Evolutionary conservation across 1,284 basidiomycete genomes (phyloP).

Genomic region (Pisolithus thermaeus): DNA sequence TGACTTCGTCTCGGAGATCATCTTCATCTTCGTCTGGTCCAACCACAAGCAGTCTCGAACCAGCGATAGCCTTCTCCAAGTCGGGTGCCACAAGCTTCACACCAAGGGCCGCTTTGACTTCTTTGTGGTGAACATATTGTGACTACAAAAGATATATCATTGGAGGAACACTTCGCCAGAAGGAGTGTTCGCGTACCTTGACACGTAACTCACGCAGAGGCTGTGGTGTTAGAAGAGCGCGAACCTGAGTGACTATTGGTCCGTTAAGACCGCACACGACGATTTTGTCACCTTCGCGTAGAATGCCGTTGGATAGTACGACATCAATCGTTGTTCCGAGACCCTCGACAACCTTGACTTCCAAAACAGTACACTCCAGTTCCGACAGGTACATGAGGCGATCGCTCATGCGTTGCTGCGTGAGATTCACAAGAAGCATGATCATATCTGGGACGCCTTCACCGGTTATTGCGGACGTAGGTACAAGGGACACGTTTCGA

Average conservation of each 20-base stretch:
- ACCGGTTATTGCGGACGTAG: constrained; percentile 96
- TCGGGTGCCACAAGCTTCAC: constrained; percentile 96
- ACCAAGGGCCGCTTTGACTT: constrained; percentile 96
- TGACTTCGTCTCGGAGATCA: constrained; percentile 90
- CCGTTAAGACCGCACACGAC: constrained; percentile 98
- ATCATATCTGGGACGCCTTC: constrained; percentile 99
- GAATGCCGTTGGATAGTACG: constrained; percentile 91
- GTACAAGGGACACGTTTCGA: constrained; percentile 92
- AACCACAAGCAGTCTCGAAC: constrained; percentile 88
- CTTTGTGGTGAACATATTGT: constrained; percentile 95
- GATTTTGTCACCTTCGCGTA: constrained; percentile 91
- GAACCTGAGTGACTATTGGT: constrained; percentile 92
- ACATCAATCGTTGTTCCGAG: constrained; percentile 98
- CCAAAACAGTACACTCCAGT: constrained; percentile 96
- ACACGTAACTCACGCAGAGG: constrained; percentile 94
- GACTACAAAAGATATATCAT: constrained; percentile 47
- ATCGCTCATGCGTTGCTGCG: constrained; percentile 97
- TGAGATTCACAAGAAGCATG: constrained; percentile 94
- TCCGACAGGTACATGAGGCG: constrained; percentile 98
- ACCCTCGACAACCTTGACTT: constrained; percentile 99
- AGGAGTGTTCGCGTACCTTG: constrained; percentile 56
- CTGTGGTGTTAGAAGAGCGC: constrained; percentile 94
- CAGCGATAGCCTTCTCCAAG: constrained; percentile 98
- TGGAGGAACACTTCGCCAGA: constrained; percentile 1
- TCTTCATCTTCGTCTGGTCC: constrained; percentile 97